Percentiles rank a stretch among this genome's conserved stretches.
phyloP scores from a whole-genome alignment of 306 rosid genomes.

The Alnus glutinosa region DNA sequence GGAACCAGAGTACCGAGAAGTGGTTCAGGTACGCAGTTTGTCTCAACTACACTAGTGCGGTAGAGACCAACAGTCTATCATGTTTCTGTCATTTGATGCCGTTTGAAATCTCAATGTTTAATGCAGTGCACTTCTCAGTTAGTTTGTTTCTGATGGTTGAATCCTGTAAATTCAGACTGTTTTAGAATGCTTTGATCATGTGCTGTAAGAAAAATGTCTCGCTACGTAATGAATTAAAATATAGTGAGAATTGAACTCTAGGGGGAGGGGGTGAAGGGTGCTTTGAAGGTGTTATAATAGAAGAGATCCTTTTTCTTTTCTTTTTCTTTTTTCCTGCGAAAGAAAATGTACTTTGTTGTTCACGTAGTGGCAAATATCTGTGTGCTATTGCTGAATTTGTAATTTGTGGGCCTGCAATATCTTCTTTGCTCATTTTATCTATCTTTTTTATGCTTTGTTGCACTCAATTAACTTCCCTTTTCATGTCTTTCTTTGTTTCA shows the following conservation, averaged over 20 bases:
- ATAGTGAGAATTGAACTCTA: background rate
- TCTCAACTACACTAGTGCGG: background rate
- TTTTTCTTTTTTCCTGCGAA: background rate
- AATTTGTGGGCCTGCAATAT: background rate
- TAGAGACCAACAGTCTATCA: background rate
- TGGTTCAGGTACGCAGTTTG: conserved; percentile 51
- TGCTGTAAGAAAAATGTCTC: background rate
- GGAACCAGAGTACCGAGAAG: conserved; percentile 30
- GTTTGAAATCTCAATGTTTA: background rate
- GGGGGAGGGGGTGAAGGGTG: background rate
- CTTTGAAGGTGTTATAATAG: too few species aligned
- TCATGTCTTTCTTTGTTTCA: background rate
- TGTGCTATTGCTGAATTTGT: background rate
- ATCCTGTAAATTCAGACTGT: background rate
- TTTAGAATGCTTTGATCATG: background rate
- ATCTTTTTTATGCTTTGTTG: background rate
- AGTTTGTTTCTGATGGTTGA: background rate
- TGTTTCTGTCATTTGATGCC: background rate
- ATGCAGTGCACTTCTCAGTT: background rate
- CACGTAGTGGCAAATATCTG: background rate
- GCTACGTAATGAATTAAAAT: background rate
- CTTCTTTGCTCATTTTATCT: background rate
- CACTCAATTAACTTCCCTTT: background rate
- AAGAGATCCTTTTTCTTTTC: background rate
- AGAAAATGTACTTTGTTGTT: background rate